phyloP scores from a whole-genome alignment of 306 rosid species.

The Calophaca sinica region DNA sequence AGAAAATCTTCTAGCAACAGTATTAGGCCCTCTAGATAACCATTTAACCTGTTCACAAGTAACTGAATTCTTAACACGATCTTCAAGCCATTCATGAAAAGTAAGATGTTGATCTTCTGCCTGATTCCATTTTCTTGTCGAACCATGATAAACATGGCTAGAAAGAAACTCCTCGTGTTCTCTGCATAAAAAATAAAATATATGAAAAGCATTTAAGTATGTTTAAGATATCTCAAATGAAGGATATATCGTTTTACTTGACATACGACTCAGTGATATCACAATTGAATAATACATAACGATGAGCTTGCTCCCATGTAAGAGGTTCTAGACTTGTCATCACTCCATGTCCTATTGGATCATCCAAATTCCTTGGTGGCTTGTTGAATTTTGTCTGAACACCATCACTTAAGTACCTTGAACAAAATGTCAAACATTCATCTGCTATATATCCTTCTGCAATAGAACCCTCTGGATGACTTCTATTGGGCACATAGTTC shows the following conservation, averaged over 20 bases:
- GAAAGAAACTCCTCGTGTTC: background rate
- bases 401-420: too few species aligned
- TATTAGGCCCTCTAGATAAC: background rate
- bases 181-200: background rate
- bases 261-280: background rate
- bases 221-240: background rate
- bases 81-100: background rate
- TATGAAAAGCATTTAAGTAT: background rate
- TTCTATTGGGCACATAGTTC: too few species aligned
- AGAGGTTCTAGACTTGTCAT: too few species aligned
- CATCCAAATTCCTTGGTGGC: too few species aligned
- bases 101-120: background rate
- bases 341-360: too few species aligned
- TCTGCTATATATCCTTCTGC: too few species aligned
- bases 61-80: background rate
- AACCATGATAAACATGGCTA: background rate
- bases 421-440: too few species aligned
- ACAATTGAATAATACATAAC: constrained; percentile 1
- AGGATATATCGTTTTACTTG: background rate
- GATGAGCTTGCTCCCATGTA: background rate
- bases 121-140: background rate
- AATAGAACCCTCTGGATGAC: too few species aligned
- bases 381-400: too few species aligned
- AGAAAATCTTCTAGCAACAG: background rate
- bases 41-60: background rate